Conservation (phyloP, 169 alveolate genomes). For the Ichthyophthirius multifiliis region DNA sequence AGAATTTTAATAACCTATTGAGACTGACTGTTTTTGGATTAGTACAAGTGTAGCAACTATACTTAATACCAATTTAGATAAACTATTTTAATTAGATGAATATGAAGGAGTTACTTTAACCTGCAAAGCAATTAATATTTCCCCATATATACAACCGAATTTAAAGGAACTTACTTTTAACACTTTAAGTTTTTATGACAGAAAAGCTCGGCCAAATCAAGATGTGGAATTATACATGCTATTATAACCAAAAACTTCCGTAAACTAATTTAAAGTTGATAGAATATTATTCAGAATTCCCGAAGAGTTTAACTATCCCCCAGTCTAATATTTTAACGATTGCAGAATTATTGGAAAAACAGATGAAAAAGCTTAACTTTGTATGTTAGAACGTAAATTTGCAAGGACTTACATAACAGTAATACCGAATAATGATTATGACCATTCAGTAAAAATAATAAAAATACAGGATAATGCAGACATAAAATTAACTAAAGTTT, state of each 20-base stretch:
- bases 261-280: background rate
- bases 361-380: background rate
- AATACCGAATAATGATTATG: background rate
- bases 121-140: background rate
- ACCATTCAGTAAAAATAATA: background rate
- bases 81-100: too few species aligned
- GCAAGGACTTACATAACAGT: background rate
- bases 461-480: too few species aligned
- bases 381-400: background rate
- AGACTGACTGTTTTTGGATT: too few species aligned
- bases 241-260: background rate
- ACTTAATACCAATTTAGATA: too few species aligned
- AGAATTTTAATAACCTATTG: too few species aligned
- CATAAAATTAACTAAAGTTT: background rate
- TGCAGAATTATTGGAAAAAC: background rate
- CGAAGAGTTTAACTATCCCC: background rate
- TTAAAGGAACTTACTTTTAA: background rate
- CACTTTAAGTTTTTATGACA: constrained; percentile 6
- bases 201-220: background rate
- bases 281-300: constrained; percentile 2
- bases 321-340: background rate
- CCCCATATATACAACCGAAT: background rate
- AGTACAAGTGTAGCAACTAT: too few species aligned
- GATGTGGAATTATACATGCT: background rate
- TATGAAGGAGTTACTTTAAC: background rate